Conservation (phyloP, 179 eudicot species). For the Dionaea muscipula region DNA sequence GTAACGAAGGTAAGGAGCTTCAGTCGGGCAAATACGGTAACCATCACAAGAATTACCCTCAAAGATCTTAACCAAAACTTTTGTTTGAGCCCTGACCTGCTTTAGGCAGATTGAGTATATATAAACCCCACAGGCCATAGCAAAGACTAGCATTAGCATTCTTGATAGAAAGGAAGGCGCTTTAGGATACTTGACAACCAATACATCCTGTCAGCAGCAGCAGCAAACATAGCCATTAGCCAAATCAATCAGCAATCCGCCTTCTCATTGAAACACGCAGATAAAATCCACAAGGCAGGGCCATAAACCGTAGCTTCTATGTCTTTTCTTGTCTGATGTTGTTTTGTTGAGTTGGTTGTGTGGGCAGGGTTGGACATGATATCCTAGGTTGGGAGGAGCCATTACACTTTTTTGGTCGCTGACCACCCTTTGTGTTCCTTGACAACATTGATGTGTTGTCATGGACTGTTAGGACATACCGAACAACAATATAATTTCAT, state of each 20-base stretch:
- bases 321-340: too few relatives aligned
- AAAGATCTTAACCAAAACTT: constrained; percentile 28
- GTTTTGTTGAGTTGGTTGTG: too few relatives aligned
- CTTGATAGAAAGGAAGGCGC: constrained; percentile 48
- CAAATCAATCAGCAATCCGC: background rate
- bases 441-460: too few relatives aligned
- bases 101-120: constrained; percentile 68
- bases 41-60: constrained; percentile 23
- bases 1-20: constrained; percentile 41
- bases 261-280: too few relatives aligned
- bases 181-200: constrained; percentile 52
- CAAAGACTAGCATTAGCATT: constrained; percentile 44
- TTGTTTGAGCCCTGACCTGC: constrained; percentile 32
- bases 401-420: too few relatives aligned
- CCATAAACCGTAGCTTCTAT: too few relatives aligned
- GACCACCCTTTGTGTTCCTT: too few relatives aligned
- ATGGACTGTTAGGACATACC: too few relatives aligned
- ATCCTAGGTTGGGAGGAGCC: too few relatives aligned
- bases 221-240: constrained; percentile 7
- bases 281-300: too few relatives aligned
- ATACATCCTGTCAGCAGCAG: constrained; percentile 39
- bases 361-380: too few relatives aligned
- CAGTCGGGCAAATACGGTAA: constrained; percentile 17
- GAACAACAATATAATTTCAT: too few relatives aligned
- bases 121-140: constrained; percentile 50